A percentile compares a stretch with the other conserved stretches of the same genome.
These are phyloP conservation scores for Rhynchosporium secalis DNA, from an alignment of 2,329 filamentous ascomycete genomes.

Conservation along the genomic window DNA sequence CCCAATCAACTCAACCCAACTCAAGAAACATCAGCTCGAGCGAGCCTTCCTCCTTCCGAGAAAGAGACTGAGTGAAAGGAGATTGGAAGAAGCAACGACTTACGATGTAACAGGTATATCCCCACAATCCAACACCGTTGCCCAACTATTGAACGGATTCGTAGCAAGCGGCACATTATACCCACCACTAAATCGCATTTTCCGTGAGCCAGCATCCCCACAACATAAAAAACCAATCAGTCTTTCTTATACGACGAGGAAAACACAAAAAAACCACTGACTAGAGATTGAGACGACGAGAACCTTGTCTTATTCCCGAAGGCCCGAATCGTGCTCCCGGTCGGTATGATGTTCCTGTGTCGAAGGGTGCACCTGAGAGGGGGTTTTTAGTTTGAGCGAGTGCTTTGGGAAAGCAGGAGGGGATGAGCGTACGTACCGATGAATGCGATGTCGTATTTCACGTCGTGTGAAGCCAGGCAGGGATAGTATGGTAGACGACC, in stretches of 20 bases:
- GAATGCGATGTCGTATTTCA: slow-evolving; percentile 83
- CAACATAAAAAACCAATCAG: slow-evolving; percentile 27
- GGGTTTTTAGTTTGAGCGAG: slow-evolving; percentile 14
- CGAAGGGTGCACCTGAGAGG: slow-evolving; percentile 70
- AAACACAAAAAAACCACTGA: slow-evolving; percentile 48
- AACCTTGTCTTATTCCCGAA: slow-evolving; percentile 82
- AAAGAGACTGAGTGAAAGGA: background rate
- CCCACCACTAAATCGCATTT: slow-evolving; percentile 64
- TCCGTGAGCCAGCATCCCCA: slow-evolving; percentile 41
- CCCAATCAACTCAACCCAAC: background rate
- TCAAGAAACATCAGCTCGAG: background rate
- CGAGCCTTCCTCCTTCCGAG: background rate
- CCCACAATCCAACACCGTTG: slow-evolving; percentile 78
- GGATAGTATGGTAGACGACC: slow-evolving; percentile 76
- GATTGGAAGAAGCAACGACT: slow-evolving; percentile 37
- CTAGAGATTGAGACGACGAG: slow-evolving; percentile 83
- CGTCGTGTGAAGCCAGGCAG: slow-evolving; percentile 68
- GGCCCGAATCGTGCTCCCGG: slow-evolving; percentile 84
- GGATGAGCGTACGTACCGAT: slow-evolving; percentile 54
- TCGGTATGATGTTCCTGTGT: slow-evolving; percentile 82
- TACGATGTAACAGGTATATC: slow-evolving; percentile 84
- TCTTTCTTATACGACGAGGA: slow-evolving; percentile 21
- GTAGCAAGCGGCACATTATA: slow-evolving; percentile 81
- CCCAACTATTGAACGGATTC: slow-evolving; percentile 81
- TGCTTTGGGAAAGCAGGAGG: background rate